Evolutionary conservation across 1,284 basidiomycete species (phyloP).

Genomic region (Xerocomus amazonicus): DNA sequence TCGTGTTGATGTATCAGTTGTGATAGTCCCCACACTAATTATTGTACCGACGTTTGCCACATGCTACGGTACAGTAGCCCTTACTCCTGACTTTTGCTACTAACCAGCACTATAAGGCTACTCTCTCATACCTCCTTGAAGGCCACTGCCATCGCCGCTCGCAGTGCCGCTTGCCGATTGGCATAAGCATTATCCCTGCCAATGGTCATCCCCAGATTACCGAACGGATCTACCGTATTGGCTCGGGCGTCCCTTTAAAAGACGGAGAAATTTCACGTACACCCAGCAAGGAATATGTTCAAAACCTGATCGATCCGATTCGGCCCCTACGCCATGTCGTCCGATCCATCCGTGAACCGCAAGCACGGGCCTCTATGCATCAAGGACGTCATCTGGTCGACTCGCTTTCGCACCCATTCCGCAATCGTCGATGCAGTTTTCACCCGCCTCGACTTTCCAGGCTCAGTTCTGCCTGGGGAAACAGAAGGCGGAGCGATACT

Average conservation of each 20-base stretch:
- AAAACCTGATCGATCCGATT: constrained; percentile 35
- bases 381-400: constrained; percentile 35
- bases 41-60: too few species aligned
- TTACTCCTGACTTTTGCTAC: too few species aligned
- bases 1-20: too few species aligned
- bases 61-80: too few species aligned
- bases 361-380: constrained; percentile 18
- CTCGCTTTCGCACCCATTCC: constrained; percentile 39
- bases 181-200: too few species aligned
- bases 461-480: neutral
- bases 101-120: too few species aligned
- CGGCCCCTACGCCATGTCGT: constrained; percentile 23
- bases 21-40: too few species aligned
- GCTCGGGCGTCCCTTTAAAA: constrained; percentile 30
- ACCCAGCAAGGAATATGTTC: constrained; percentile 36
- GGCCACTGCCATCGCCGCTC: too few species aligned
- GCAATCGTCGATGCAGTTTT: constrained; percentile 36
- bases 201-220: constrained; percentile 7
- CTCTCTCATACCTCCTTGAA: too few species aligned
- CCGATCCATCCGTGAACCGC: constrained; percentile 21
- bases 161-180: too few species aligned
- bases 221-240: constrained; percentile 33
- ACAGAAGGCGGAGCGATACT: constrained; percentile 19
- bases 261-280: constrained; percentile 32
- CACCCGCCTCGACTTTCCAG: constrained; percentile 20